A percentile compares a stretch with the other conserved stretches of the same genome.
Evolutionary conservation across 2,329 filamentous ascomycete genomes (phyloP).

Genomic region (Monosporascus cannonballus): DNA sequence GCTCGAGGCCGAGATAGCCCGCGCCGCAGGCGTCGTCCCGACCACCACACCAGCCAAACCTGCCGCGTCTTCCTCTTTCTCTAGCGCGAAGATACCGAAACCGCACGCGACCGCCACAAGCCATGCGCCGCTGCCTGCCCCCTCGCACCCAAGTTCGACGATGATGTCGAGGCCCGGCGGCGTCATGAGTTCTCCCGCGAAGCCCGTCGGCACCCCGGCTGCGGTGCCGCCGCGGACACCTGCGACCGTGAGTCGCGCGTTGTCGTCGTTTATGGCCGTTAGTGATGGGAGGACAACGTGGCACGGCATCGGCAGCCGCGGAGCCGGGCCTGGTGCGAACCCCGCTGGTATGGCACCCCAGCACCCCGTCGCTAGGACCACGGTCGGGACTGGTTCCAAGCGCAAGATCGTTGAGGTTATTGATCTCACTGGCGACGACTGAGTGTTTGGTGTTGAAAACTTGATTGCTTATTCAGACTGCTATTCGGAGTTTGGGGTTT

Average conservation of each 20-base stretch:
- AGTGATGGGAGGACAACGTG: background rate
- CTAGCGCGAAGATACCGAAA: too few species aligned
- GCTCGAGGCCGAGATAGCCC: constrained; percentile 1
- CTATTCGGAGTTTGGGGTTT: too few species aligned
- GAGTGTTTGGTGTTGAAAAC: background rate
- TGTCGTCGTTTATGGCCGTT: background rate
- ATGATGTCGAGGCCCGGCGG: background rate
- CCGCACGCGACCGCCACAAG: too few species aligned
- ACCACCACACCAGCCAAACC: background rate
- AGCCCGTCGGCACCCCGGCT: background rate
- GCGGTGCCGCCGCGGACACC: background rate
- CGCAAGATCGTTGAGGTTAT: constrained; percentile 13
- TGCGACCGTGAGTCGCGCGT: background rate
- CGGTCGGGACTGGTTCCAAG: constrained; percentile 5
- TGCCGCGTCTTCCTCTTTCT: background rate
- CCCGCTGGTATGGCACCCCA: background rate
- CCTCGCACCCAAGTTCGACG: background rate
- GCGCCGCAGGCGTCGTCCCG: background rate
- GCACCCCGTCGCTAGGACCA: background rate
- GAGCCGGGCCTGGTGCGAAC: background rate
- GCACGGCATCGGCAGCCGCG: background rate
- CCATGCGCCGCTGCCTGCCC: too few species aligned
- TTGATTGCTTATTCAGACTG: too few species aligned
- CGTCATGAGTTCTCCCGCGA: background rate
- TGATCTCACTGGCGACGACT: constrained; percentile 12